Base-by-base conservation (phyloP, 306 rosid species). In the Corylus heterophylla region DNA sequence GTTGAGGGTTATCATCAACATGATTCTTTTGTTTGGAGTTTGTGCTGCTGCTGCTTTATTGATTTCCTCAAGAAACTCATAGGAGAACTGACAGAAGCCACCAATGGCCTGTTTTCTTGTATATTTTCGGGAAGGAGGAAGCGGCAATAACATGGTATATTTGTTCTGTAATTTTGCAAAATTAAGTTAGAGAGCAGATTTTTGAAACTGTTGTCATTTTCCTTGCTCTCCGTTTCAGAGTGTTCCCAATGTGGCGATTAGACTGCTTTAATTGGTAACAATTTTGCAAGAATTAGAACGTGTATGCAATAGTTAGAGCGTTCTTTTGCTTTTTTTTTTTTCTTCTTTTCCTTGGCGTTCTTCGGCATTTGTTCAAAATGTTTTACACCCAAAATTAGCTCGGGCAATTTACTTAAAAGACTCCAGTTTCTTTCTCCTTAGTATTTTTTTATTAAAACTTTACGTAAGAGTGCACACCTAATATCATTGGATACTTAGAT, bases 21-120 rank as follows among this genome's bases (percentile, higher is more conserved):
- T 91, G 88, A 90, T 92, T 94, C 94, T 92, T 89, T 90, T 87
- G 89, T 84, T 80, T 86, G 85, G 90, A 80, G 89, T 83, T 90
- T 92, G 85, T 86, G 79, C 85, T 84, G 81, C 81, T 85, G 88
- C 89, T 74, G 85, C 91, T 89, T 88, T 87, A 81, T 85, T 83
- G 83, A 83, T 87, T 85, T 89, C 88, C 80, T 77, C 85, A 75
- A 88, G 86, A 85, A 90, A 88, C 91, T 86, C 78, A 73, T 84
- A 82, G 87, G 86, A 81, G 88, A 88, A 83, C 75, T 82, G 83
- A 78, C 90, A 81, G 81, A 76, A 49, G 84, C 86, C 85, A 83
- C 88, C 88, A 75, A 83, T 81, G 84, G 90, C 84, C 68, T 83
- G 76, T 79, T 87, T 88, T 78, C 88, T 79, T 91, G 97, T 94